These are phyloP conservation scores for Xylaria sp. DNA, from an alignment of 2,329 filamentous ascomycete genomes.

Conservation along the genomic window DNA sequence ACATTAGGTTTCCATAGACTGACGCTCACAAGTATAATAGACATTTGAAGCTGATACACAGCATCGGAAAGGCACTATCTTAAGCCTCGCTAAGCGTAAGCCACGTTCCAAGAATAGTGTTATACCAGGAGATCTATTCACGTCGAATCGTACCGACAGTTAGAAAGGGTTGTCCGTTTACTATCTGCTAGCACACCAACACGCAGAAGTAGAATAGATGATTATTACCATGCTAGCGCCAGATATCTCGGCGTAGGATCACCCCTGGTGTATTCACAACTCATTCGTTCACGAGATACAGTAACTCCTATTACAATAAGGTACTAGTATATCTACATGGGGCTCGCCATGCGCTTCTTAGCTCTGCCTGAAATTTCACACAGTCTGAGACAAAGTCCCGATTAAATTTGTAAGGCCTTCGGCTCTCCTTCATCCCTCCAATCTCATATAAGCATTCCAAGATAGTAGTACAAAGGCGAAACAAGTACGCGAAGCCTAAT, in stretches of 20 bases:
- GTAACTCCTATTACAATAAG: background rate
- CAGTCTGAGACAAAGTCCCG: too few relatives aligned
- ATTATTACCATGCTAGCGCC: background rate
- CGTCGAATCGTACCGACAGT: too few relatives aligned
- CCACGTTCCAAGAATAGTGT: background rate
- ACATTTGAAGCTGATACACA: background rate
- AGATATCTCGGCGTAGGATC: background rate
- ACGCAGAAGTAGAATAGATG: background rate
- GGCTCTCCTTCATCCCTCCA: too few relatives aligned
- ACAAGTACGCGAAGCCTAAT: background rate
- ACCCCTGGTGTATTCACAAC: background rate
- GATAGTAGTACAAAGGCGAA: background rate
- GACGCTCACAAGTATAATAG: background rate
- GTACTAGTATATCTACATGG: background rate
- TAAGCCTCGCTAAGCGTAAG: background rate
- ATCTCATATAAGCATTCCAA: background rate
- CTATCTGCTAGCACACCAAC: too few relatives aligned
- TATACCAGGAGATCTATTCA: background rate
- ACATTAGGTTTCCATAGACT: background rate
- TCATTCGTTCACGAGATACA: background rate
- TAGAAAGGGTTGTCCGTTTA: too few relatives aligned
- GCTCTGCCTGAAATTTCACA: too few relatives aligned
- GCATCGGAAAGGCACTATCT: too few relatives aligned
- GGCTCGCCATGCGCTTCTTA: background rate
- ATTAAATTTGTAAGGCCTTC: too few relatives aligned